Evolutionary conservation across 805 yeast genomes (phyloP).

Genomic region (Saccharomycopsis guyanensis): DNA sequence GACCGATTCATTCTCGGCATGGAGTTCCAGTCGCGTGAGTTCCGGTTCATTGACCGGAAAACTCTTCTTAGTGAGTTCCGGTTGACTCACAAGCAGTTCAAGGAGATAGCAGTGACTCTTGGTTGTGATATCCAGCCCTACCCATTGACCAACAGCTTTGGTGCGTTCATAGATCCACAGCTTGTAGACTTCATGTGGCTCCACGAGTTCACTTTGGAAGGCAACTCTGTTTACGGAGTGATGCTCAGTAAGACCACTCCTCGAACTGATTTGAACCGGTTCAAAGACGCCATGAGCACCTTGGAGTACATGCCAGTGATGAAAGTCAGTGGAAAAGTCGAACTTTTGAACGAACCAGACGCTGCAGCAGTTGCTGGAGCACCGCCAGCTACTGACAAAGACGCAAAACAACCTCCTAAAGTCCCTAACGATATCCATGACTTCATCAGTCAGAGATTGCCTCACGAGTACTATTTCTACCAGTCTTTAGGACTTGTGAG

Average conservation of each 20-base stretch:
- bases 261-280: conserved; percentile 25
- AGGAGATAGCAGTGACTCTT: conserved; percentile 68
- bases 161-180: conserved; percentile 3
- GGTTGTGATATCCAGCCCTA: conserved; percentile 72
- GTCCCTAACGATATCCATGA: conserved; percentile 78
- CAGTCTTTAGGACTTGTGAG: conserved; percentile 69
- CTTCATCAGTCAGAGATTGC: conserved; percentile 74
- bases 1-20: conserved; percentile 68
- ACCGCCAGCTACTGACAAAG: conserved; percentile 13
- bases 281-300: conserved; percentile 62
- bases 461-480: conserved; percentile 79
- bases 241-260: conserved; percentile 26
- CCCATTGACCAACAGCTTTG: conserved; percentile 36
- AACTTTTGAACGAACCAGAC: conserved; percentile 38
- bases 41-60: conserved; percentile 55
- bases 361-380: conserved; percentile 15
- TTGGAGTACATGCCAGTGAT: conserved; percentile 69
- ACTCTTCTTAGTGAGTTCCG: conserved; percentile 54
- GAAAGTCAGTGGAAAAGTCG: conserved; percentile 60
- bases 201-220: conserved; percentile 23
- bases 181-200: conserved; percentile 21
- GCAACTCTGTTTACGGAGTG: conserved; percentile 42
- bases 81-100: conserved; percentile 56
- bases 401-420: conserved; percentile 10
- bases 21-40: conserved; percentile 58